Evolutionary conservation across 2,329 filamentous ascomycete species (phyloP), one percentile per base, ranked within the genome.

Genomic region (Pseudopithomyces chartarum): DNA sequence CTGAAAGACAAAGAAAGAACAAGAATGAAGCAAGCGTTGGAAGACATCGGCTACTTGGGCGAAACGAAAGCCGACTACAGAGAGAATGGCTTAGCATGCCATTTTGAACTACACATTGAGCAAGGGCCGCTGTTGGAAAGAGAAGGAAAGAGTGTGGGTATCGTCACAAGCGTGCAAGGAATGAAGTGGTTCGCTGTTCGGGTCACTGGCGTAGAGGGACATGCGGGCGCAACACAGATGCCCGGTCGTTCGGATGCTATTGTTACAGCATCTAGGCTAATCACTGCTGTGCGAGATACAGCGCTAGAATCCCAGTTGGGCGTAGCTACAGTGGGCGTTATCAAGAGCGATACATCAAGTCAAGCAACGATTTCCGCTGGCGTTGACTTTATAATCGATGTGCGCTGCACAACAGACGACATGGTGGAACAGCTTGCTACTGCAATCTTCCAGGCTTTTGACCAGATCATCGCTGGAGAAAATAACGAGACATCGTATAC

Each of bases 81-180:
- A 56, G 78, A 80, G 20, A 85, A 83, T 15, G 87, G 87, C 0
- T 84, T 91, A 68, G 87, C 85, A 1, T 89, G 88, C 0, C 90
- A 93, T 70, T 92, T 93, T 65, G 90, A 93, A 72, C 81, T 94
- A 12, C 90, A 94, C 68, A 93, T 93, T 43, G 91, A 95, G 71
- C 91, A 96, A 71, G 90, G 90, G 0, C 90, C 90, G 0, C 84
- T 90, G 23, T 80, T 95, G 0, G 86, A 92, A 66, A 79, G 79
- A 2, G 81, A 82, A 44, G 72, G 78, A 3, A 81, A 85, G 57
- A 85, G 85, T 32, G 81, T 93, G 36, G 87, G 88, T 7, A 81
- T 90, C 2, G 90, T 92, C 6, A 82, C 84, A 32, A 88, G 87
- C 1, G 89, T 90, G 1, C 89, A 92, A 69, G 87, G 86, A 2